Evolutionary conservation across 768 basidiomycete species (phyloP).

Genomic region (Sporobolomyces roseus): DNA sequence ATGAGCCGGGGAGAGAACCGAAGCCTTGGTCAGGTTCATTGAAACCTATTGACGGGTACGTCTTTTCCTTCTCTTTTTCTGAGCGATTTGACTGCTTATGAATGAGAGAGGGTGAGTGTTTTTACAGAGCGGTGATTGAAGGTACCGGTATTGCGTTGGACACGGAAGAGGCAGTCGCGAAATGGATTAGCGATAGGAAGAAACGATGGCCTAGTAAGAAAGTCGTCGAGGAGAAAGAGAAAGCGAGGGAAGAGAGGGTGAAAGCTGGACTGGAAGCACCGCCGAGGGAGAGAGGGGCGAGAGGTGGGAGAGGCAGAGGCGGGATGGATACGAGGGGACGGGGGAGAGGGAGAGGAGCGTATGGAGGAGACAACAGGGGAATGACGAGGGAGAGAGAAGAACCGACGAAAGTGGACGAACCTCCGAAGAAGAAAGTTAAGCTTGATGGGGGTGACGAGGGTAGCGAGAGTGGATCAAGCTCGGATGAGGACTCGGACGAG

Average conservation of each 20-base stretch:
- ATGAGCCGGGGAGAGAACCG: slow-evolving; percentile 43
- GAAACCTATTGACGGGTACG: slow-evolving; percentile 47
- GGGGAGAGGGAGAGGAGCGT: slow-evolving; percentile 6
- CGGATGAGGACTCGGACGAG: not conserved
- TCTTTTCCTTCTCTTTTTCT: not conserved
- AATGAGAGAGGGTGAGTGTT: slow-evolving; percentile 41
- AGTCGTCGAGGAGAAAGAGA: slow-evolving; percentile 65
- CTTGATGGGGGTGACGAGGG: not conserved
- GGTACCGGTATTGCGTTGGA: slow-evolving; percentile 74
- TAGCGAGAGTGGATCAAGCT: not conserved
- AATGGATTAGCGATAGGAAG: slow-evolving; percentile 85
- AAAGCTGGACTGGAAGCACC: slow-evolving; percentile 34
- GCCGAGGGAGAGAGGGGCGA: slow-evolving; percentile 10
- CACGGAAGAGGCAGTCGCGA: slow-evolving; percentile 72
- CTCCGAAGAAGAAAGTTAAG: not conserved
- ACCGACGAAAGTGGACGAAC: not conserved
- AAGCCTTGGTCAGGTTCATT: slow-evolving; percentile 42
- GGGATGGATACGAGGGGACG: not conserved
- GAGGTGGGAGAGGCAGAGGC: slow-evolving; percentile 21
- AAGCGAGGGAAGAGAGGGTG: slow-evolving; percentile 22
- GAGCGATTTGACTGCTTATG: not conserved
- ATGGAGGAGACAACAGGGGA: not conserved
- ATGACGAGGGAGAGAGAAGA: not conserved
- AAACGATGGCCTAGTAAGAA: slow-evolving; percentile 72
- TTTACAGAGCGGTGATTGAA: slow-evolving; percentile 45